Evolutionary conservation across 2,329 filamentous ascomycete species (phyloP).

Genomic region (Parafenestella ontariensis): DNA sequence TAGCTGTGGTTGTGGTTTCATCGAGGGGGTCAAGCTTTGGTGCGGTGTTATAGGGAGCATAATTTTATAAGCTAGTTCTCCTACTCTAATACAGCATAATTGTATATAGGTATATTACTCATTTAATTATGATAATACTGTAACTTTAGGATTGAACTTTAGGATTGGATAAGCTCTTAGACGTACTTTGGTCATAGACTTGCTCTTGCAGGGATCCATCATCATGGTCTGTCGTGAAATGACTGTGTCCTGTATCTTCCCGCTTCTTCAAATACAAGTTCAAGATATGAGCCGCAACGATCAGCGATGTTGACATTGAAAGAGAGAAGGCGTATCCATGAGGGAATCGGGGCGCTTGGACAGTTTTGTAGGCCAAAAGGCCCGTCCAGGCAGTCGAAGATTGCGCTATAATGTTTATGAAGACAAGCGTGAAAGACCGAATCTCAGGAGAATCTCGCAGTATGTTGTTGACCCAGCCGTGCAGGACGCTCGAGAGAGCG

Average conservation of each 20-base stretch:
- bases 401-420: slow-evolving; percentile 12
- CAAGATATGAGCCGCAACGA: not conserved
- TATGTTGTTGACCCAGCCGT: slow-evolving; percentile 58
- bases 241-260: not conserved
- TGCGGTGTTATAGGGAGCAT: too few species aligned
- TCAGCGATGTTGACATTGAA: not conserved
- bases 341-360: not conserved
- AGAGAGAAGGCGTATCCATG: not conserved
- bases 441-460: slow-evolving; percentile 10
- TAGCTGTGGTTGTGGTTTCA: too few species aligned
- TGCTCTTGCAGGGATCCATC: not conserved
- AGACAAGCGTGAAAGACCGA: slow-evolving; percentile 10
- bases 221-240: not conserved
- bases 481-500: slow-evolving; percentile 60
- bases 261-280: not conserved
- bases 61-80: too few species aligned
- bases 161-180: not conserved
- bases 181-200: not conserved
- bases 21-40: too few species aligned
- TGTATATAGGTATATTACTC: not conserved
- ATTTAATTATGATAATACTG: not conserved
- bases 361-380: not conserved
- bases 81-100: too few species aligned
- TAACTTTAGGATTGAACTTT: too few species aligned
- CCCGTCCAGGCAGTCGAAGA: slow-evolving; percentile 11